These are phyloP conservation scores for Pterocarpus macrocarpus DNA, from an alignment of 306 rosid genomes.

Conservation along the genomic window DNA sequence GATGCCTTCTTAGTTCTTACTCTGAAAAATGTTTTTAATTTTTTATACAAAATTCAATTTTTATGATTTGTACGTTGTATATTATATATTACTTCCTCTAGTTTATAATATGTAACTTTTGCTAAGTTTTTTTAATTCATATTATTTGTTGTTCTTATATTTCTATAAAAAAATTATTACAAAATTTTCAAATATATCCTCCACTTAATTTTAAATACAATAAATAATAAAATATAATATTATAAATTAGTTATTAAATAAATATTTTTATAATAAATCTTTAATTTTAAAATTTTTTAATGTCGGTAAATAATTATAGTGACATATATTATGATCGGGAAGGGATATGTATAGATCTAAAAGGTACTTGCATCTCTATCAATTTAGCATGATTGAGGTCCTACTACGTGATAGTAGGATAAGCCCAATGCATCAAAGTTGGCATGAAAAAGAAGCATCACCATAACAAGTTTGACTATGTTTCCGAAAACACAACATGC, in stretches of 20 bases:
- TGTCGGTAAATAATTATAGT: too few species aligned
- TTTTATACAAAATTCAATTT: not conserved
- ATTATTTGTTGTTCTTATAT: too few species aligned
- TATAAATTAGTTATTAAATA: too few species aligned
- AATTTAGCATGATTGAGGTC: slow-evolving; percentile 30
- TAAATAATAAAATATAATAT: too few species aligned
- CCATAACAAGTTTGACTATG: slow-evolving; percentile 17
- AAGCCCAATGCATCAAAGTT: slow-evolving; percentile 27
- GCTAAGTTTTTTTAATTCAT: too few species aligned
- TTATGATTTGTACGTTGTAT: slow-evolving; percentile 16
- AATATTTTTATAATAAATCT: too few species aligned
- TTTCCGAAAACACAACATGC: too few species aligned
- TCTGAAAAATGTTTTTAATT: not conserved
- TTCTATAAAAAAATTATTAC: too few species aligned
- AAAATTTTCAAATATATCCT: not conserved
- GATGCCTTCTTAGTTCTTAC: not conserved
- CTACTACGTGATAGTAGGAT: slow-evolving; percentile 31
- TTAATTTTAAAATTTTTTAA: too few species aligned
- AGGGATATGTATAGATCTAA: not conserved
- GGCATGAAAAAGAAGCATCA: slow-evolving; percentile 40
- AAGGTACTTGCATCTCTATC: slow-evolving; percentile 23
- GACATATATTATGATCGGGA: too few species aligned
- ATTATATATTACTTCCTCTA: not conserved
- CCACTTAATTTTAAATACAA: too few species aligned
- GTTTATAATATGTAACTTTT: too few species aligned